Evolutionary conservation across 1,139 yeast genomes (phyloP).

Genomic region (Yamadazyma friedrichii): DNA sequence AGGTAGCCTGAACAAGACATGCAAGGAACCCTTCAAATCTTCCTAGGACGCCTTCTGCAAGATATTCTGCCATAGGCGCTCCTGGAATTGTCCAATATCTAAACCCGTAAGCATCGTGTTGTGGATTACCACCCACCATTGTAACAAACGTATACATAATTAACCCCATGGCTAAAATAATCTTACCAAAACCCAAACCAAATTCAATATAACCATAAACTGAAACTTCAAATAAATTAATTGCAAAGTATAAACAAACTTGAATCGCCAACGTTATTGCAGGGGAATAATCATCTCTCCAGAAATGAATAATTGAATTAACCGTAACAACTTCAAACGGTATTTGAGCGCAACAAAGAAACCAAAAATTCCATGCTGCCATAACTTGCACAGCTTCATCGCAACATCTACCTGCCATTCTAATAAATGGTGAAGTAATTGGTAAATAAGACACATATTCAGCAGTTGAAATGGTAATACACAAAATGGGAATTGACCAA

Average conservation of each 20-base stretch:
- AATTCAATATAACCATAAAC: constrained; percentile 69
- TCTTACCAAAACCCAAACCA: constrained; percentile 60
- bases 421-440: constrained; percentile 59
- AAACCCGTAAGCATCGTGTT: constrained; percentile 62
- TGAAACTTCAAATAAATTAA: constrained; percentile 62
- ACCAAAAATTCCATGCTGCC: constrained; percentile 82
- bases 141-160: constrained; percentile 48
- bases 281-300: constrained; percentile 74
- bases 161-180: constrained; percentile 54
- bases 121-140: constrained; percentile 60
- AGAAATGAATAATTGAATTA: constrained; percentile 72
- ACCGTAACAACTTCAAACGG: constrained; percentile 87
- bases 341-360: constrained; percentile 71
- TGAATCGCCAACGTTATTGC: constrained; percentile 68
- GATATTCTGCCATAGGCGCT: constrained; percentile 47
- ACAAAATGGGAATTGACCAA: constrained; percentile 56
- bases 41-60: constrained; percentile 28
- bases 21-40: constrained; percentile 63
- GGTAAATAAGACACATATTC: constrained; percentile 85
- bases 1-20: constrained; percentile 69
- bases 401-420: constrained; percentile 56
- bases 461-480: constrained; percentile 69
- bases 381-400: constrained; percentile 74
- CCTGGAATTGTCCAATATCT: constrained; percentile 67
- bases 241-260: constrained; percentile 57